Conservation (phyloP, 768 basidiomycete genomes). For the Lyophyllum shimeji region DNA sequence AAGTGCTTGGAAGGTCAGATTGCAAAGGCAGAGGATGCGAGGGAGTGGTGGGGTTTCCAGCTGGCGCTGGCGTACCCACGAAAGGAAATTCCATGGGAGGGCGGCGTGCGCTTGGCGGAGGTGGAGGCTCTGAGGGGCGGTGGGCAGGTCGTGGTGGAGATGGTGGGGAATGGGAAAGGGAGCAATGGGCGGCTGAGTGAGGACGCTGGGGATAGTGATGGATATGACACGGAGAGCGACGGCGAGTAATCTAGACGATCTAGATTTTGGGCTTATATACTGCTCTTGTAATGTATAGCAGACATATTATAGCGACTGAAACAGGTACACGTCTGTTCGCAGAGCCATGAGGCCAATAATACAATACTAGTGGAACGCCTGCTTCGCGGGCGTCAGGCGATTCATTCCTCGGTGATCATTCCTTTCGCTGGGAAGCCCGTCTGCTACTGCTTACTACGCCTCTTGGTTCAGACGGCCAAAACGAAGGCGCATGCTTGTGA, state of each 20-base stretch:
- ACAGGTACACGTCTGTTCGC: too few species aligned
- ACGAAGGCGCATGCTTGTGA: too few species aligned
- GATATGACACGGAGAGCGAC: neutral
- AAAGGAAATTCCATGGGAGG: constrained; percentile 54
- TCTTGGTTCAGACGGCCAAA: too few species aligned
- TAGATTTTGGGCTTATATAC: too few species aligned
- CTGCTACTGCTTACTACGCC: too few species aligned
- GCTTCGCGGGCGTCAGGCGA: too few species aligned
- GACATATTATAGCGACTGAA: too few species aligned
- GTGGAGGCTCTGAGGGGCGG: constrained; percentile 55
- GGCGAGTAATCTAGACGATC: neutral
- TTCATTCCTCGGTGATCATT: too few species aligned
- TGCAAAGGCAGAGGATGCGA: constrained; percentile 12
- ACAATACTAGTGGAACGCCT: too few species aligned
- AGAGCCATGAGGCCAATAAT: too few species aligned
- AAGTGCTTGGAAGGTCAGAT: constrained; percentile 31
- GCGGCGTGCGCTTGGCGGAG: constrained; percentile 37
- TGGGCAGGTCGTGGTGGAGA: constrained; percentile 20
- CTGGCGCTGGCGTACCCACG: constrained; percentile 72
- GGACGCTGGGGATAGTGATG: neutral
- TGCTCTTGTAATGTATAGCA: neutral
- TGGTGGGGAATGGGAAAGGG: constrained; percentile 34
- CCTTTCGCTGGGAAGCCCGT: too few species aligned
- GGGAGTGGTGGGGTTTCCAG: constrained; percentile 72
- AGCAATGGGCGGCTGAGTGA: neutral